phyloP scores from a whole-genome alignment of 2,329 filamentous ascomycete genomes.

The Furcasterigmium furcatum region DNA sequence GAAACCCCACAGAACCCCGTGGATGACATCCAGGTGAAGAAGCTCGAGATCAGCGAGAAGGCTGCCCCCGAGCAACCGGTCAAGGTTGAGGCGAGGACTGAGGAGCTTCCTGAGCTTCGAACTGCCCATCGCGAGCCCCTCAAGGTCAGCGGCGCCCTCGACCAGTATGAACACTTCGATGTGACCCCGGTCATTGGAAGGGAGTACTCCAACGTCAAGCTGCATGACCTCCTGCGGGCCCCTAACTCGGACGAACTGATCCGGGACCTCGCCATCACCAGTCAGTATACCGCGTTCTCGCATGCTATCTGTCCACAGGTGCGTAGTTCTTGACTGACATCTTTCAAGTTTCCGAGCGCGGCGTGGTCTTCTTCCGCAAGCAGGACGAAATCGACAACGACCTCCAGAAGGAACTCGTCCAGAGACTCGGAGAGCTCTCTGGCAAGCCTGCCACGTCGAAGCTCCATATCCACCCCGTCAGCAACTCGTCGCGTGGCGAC shows the following conservation, averaged over 20 bases:
- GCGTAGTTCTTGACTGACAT: background rate
- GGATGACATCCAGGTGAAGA: slow-evolving; percentile 4
- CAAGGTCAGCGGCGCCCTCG: slow-evolving; percentile 45
- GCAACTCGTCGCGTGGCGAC: slow-evolving; percentile 47
- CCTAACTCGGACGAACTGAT: slow-evolving; percentile 61
- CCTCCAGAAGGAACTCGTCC: slow-evolving; percentile 62
- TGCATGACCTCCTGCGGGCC: slow-evolving; percentile 58
- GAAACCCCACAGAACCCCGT: slow-evolving; percentile 1
- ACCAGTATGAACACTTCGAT: slow-evolving; percentile 53
- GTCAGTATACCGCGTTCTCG: slow-evolving; percentile 31
- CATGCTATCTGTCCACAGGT: background rate
- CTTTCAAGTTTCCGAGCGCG: slow-evolving; percentile 58
- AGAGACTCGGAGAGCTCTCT: slow-evolving; percentile 55
- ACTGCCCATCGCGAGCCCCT: slow-evolving; percentile 30
- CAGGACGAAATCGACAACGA: slow-evolving; percentile 60
- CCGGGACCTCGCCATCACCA: slow-evolving; percentile 64
- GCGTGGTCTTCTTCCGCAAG: slow-evolving; percentile 67
- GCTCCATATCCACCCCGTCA: slow-evolving; percentile 59
- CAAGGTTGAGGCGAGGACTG: slow-evolving; percentile 1
- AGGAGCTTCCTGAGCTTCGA: slow-evolving; percentile 6
- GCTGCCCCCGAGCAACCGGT: background rate
- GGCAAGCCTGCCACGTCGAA: slow-evolving; percentile 53
- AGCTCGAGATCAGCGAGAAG: background rate
- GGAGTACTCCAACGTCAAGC: slow-evolving; percentile 56
- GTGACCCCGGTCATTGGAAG: slow-evolving; percentile 59